A percentile compares a stretch with the other conserved stretches of the same genome.
These are phyloP conservation scores for Neofusicoccum cordaticola DNA, from an alignment of 2,329 filamentous ascomycete genomes.

Conservation along the genomic window DNA sequence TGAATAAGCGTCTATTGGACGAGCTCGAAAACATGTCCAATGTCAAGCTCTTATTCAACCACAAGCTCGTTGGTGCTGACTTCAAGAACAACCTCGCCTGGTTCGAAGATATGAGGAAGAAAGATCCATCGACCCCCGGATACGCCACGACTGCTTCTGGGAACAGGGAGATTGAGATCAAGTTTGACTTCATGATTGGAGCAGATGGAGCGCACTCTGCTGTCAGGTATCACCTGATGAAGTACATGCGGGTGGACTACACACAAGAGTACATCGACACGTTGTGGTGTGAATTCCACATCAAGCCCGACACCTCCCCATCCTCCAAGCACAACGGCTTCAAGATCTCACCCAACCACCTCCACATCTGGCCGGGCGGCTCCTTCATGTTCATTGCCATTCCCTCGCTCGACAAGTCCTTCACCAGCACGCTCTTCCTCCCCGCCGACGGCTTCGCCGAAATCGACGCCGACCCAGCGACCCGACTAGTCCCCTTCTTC, in stretches of 20 bases:
- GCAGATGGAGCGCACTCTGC: constrained; percentile 94
- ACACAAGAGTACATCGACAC: constrained; percentile 94
- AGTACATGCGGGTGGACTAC: constrained; percentile 86
- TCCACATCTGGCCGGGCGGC: constrained; percentile 95
- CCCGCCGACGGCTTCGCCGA: constrained; percentile 66
- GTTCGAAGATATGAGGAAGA: constrained; percentile 62
- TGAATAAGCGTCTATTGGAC: constrained; percentile 83
- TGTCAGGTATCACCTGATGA: constrained; percentile 92
- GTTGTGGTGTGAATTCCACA: constrained; percentile 93
- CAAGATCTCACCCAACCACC: constrained; percentile 82
- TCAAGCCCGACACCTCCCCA: constrained; percentile 53
- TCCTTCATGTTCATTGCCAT: constrained; percentile 99
- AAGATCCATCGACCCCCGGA: constrained; percentile 23
- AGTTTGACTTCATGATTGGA: constrained; percentile 91
- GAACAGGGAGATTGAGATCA: constrained; percentile 69
- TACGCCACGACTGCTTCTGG: constrained; percentile 22
- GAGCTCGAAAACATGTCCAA: constrained; percentile 81
- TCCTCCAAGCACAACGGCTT: constrained; percentile 54
- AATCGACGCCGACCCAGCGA: constrained; percentile 62
- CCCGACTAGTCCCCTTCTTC: constrained; percentile 68
- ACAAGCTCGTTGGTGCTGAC: constrained; percentile 88
- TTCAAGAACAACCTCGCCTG: constrained; percentile 77
- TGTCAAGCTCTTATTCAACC: constrained; percentile 86
- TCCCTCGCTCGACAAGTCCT: constrained; percentile 81
- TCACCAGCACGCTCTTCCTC: constrained; percentile 92